Evolutionary conservation across 2,329 filamentous ascomycete genomes (phyloP).

Genomic region (Trematosphaeria pertusa): DNA sequence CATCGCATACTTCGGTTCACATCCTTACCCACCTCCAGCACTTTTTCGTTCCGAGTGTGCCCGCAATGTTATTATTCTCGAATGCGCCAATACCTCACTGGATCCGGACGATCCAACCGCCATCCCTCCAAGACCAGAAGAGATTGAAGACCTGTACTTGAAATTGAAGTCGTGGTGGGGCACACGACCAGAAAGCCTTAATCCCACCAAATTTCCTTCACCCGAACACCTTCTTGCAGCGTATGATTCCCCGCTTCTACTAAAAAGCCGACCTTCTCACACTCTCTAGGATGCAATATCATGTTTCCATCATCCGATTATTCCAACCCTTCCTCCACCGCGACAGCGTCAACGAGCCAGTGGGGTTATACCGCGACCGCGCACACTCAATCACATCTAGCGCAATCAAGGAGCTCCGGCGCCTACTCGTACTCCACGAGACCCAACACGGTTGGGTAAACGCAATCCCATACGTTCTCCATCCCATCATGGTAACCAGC

Average conservation of each 20-base stretch:
- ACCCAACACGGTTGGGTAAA: slow-evolving; percentile 31
- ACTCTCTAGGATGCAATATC: slow-evolving; percentile 30
- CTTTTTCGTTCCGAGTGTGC: slow-evolving; percentile 36
- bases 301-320: slow-evolving; percentile 33
- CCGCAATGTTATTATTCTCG: slow-evolving; percentile 32
- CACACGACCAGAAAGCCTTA: slow-evolving; percentile 19
- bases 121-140: slow-evolving; percentile 19
- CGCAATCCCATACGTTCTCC: slow-evolving; percentile 32
- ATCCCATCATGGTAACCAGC: slow-evolving; percentile 33
- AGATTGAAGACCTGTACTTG: slow-evolving; percentile 28
- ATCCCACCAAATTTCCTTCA: slow-evolving; percentile 27
- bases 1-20: slow-evolving; percentile 4
- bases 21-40: slow-evolving; percentile 15
- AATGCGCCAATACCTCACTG: slow-evolving; percentile 25
- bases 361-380: slow-evolving; percentile 22
- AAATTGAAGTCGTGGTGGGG: slow-evolving; percentile 34
- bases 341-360: slow-evolving; percentile 15
- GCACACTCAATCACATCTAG: slow-evolving; percentile 21
- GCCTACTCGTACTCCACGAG: slow-evolving; percentile 33
- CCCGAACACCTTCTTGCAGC: slow-evolving; percentile 35
- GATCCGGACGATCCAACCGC: slow-evolving; percentile 12
- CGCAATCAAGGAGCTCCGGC: slow-evolving; percentile 31
- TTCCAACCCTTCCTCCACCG: slow-evolving; percentile 29
- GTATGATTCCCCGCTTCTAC: slow-evolving; percentile 21
- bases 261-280: slow-evolving; percentile 13